Base-by-base conservation (phyloP, 768 basidiomycete species). In the Coprinellus aureogranulatus region DNA sequence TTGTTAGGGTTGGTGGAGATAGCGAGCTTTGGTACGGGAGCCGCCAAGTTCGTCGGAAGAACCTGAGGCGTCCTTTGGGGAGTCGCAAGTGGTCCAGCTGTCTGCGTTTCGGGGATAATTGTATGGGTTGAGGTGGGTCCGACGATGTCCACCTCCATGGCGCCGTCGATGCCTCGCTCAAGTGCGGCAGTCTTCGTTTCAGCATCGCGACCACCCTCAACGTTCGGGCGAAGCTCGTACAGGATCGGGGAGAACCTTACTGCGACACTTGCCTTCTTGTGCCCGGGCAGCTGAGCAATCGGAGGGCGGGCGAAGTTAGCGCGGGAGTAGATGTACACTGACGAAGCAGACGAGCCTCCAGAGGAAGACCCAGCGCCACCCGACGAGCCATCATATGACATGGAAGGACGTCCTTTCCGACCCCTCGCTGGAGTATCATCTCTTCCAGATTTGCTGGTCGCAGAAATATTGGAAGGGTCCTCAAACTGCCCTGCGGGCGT, bases 401-500 rank as follows among this genome's bases (percentile, higher is more conserved):
- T 42, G 9, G 47, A 56, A 2, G 62, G 59, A 20, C 51, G 34
- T 45, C 79, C 75, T 60, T 84, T 88, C 60, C 86, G 75, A 25
- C 88, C 87, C 57, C 87, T 77, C 28, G 75, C 63, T 4, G 85
- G 82, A 3, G 41, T 44, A 40, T 72, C 74, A 23, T 73, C 73
- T 28, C 68, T 72, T 61, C 55, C 68, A 27, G 39, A 55, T 52
- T 61, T 67, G 45, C 59, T 65, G 42, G 48, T 62, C 46, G 54
- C 61, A 6, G 78, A 67, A 14, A 75, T 70, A 27, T 85, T 85
- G 14, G 89, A 85, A 3, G 92, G 90, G 70, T 98, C 96, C 68
- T 98, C 95, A 65, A 97, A 98, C 67, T 96, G 92, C 0, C 97
- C 97, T 1, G 97, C 96, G 0, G 97, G 97, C 0, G 97, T 98